A percentile compares a stretch with the other conserved stretches of the same genome.
These are phyloP conservation scores for Acaromyces ingoldii DNA, from an alignment of 1,284 basidiomycete genomes.

Conservation along the genomic window DNA sequence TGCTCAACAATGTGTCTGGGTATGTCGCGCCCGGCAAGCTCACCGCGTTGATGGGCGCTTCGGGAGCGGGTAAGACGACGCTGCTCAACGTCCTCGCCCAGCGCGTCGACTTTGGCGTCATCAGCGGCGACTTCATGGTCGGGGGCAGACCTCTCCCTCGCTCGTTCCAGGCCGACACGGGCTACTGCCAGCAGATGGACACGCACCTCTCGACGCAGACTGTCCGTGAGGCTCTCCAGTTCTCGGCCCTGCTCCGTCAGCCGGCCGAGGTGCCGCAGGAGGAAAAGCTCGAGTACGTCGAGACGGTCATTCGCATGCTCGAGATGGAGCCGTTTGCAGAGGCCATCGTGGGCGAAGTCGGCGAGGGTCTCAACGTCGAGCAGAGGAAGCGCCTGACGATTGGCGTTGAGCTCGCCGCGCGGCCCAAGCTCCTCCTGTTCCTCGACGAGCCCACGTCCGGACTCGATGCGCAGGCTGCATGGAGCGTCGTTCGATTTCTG, in stretches of 20 bases:
- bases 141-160: constrained; percentile 22
- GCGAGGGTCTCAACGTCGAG: constrained; percentile 35
- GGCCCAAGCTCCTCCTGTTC: constrained; percentile 41
- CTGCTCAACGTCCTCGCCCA: constrained; percentile 40
- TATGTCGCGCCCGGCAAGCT: constrained; percentile 36
- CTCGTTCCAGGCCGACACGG: constrained; percentile 36
- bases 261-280: constrained; percentile 23
- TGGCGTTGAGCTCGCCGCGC: constrained; percentile 41
- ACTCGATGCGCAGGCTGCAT: constrained; percentile 27
- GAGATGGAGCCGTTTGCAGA: constrained; percentile 41
- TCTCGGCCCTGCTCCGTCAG: constrained; percentile 37
- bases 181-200: constrained; percentile 43
- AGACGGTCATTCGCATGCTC: constrained; percentile 31
- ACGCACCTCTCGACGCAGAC: constrained; percentile 28
- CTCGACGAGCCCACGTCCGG: constrained; percentile 46
- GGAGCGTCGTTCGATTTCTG: constrained; percentile 47
- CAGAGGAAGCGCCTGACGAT: constrained; percentile 43
- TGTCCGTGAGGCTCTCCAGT: constrained; percentile 41
- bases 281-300: constrained; percentile 37
- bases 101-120: constrained; percentile 28
- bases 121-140: constrained; percentile 26
- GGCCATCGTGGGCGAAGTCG: constrained; percentile 32
- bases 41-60: constrained; percentile 43
- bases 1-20: constrained; percentile 53
- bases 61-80: constrained; percentile 45